Evolutionary conservation across 2,329 filamentous ascomycete genomes (phyloP), one percentile per base, ranked within the genome.

Genomic region (Zymoseptoria crescenta): DNA sequence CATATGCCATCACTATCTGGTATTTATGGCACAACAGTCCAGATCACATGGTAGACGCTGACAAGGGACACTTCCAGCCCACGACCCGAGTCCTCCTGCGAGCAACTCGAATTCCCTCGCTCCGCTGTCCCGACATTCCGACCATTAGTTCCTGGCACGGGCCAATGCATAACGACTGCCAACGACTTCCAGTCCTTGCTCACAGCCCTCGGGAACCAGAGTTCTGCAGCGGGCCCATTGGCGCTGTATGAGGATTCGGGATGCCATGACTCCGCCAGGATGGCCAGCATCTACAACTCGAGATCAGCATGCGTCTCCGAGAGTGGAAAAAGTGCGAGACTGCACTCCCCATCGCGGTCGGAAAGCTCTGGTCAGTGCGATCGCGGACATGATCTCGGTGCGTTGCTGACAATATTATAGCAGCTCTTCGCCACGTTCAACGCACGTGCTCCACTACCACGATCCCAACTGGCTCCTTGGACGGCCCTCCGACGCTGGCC

Each of bases 181-280:
- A 63, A 58, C 28, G 61, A 45, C n/a, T 64, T 63, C 57, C 58
- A 56, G 49, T 59, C 58, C 41, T 61, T 57, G 45, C 27, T 64
- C 27, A 49, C 56, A 9, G 45, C 54, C 3, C 50, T 49, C 1
- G 56, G 55, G 4, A 51, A 45, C 24, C 49, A 52, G 16, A 56
- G 53, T 21, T 27, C 30, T 7, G 59, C 54, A 45, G 50, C 29
- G 30, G 54, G 49, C 24, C 53, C 49, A 24, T 61, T 59, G 53
- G 49, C 56, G 35, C 45, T 56, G 19, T 56, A 58, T 45, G 53
- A 56, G 8, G 56, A 59, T 5, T 54, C 55, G n/a, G 56, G 56
- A 16, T 61, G 59, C 9, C 20, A 52, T 19, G 59, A 56, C 21
- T 21, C 21, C 3, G 35, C 52, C 20, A 35, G 35, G 13, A 19